Evolutionary conservation across 2,329 filamentous ascomycete genomes (phyloP), one percentile per base, ranked within the genome.

Genomic region (Verticillium albo-atrum): DNA sequence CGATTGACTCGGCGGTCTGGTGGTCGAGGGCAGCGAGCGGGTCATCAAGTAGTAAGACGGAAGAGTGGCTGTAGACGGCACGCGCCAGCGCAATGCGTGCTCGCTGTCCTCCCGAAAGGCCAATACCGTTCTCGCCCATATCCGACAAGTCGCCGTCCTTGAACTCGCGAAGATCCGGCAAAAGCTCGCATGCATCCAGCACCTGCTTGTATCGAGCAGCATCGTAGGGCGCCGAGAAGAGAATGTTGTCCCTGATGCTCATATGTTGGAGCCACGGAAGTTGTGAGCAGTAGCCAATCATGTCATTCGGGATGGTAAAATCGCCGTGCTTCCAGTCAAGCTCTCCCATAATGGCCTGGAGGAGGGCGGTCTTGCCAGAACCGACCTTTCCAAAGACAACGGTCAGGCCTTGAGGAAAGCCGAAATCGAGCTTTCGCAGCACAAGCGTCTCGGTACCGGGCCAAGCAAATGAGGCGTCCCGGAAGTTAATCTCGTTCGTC

Each of bases 401-500:
- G 0, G 79, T 84, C 4, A 88, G 72, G 0, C 84, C 83, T 0
- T 75, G 69, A 10, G 71, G 67, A 55, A 85, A 83, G 1, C 67
- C 69, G 10, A 85, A 64, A 14, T 75, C 73, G 14, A 86, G 70
- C 17, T 78, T 68, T 6, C 73, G 70, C 7, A 88, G 72, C 0
- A 85, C 78, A 4, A 82, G 76, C 7, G 80, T 78, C 2, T 79
- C 70, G 1, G 83, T 83, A 0, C 90, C 90, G 0, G 92, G 91
- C 89, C 92, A 96, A 0, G 89, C 84, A 69, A 96, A 96, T 0
- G 86, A 87, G 4, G 90, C 90, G 28, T 84, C 74, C 2, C 80
- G 75, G 54, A 96, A 77, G 47, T 81, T 72, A 23, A 88, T 76
- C 17, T 81, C 75, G 20, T 75, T 67, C 2, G 64, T 64, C 1